These are phyloP conservation scores for Murraya paniculata DNA, from an alignment of 345 rosid genomes.

Conservation along the genomic window DNA sequence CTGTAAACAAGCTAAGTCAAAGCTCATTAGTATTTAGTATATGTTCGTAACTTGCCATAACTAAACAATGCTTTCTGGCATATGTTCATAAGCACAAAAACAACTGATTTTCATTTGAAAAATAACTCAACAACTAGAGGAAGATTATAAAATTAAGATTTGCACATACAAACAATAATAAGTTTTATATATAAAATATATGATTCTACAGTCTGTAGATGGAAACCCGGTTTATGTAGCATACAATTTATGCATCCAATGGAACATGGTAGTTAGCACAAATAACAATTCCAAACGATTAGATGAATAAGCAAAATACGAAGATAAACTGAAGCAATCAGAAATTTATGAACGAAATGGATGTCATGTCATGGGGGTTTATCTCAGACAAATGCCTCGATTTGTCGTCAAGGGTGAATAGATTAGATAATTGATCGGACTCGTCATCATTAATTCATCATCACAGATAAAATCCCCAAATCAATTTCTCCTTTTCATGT, in stretches of 20 bases:
- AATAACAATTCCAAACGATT: not conserved
- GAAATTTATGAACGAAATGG: not conserved
- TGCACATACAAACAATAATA: not conserved
- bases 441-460: conserved; percentile 42
- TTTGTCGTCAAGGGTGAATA: conserved; percentile 50
- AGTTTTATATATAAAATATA: too few relatives aligned
- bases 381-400: conserved; percentile 77
- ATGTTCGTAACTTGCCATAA: too few relatives aligned
- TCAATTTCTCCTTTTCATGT: not conserved
- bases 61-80: too few relatives aligned
- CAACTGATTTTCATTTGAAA: not conserved
- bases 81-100: not conserved
- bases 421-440: conserved; percentile 40
- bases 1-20: not conserved
- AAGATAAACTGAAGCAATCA: not conserved
- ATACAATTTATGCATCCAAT: not conserved
- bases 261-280: not conserved
- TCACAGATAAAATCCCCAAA: conserved; percentile 26
- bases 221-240: not conserved
- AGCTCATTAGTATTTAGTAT: not conserved
- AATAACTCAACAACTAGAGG: not conserved
- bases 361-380: conserved; percentile 7
- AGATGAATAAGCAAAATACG: not conserved
- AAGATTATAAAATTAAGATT: not conserved
- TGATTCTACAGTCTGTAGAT: not conserved